These are phyloP conservation scores for Rhynchosporium agropyri DNA, from an alignment of 2,329 filamentous ascomycete species.

Conservation along the genomic window DNA sequence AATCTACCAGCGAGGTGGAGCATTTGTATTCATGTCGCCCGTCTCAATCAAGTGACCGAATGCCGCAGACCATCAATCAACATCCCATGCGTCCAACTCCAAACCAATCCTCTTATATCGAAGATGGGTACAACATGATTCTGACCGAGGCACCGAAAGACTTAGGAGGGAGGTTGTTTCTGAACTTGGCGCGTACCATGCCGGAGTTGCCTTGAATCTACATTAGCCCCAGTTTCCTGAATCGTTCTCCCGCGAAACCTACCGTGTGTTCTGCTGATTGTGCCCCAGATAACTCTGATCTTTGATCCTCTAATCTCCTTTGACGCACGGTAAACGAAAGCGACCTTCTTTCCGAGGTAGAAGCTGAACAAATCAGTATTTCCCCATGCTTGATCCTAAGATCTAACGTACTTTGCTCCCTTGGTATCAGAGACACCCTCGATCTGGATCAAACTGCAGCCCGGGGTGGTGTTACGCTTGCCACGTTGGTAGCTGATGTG, in stretches of 20 bases:
- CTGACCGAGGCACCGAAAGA: slow-evolving; percentile 95
- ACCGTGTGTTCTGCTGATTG: slow-evolving; percentile 95
- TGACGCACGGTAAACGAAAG: slow-evolving; percentile 96
- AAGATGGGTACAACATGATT: slow-evolving; percentile 97
- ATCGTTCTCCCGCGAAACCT: slow-evolving; percentile 45
- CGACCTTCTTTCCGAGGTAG: slow-evolving; percentile 98
- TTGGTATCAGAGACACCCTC: slow-evolving; percentile 93
- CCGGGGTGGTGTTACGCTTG: slow-evolving; percentile 88
- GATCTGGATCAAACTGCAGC: slow-evolving; percentile 95
- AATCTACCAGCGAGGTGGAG: slow-evolving; percentile 57
- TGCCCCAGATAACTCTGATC: slow-evolving; percentile 99
- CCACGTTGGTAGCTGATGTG: slow-evolving; percentile 97
- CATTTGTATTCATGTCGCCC: slow-evolving; percentile 49
- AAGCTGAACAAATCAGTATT: slow-evolving; percentile 54
- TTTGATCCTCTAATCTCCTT: slow-evolving; percentile 96
- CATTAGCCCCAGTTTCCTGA: slow-evolving; percentile 24
- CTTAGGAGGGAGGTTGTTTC: slow-evolving; percentile 92
- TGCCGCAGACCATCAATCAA: slow-evolving; percentile 64
- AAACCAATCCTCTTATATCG: slow-evolving; percentile 76
- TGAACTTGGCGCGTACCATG: slow-evolving; percentile 97
- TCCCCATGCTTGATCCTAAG: slow-evolving; percentile 2
- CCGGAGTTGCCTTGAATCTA: slow-evolving; percentile 80
- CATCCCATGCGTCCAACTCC: slow-evolving; percentile 49
- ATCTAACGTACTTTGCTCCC: slow-evolving; percentile 74
- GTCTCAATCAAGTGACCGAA: slow-evolving; percentile 53